Percentiles rank a stretch among this genome's conserved stretches.
These are phyloP conservation scores for Ettlia oleoabundans DNA, from an alignment of 139 green algal species.

Conservation along the genomic window DNA sequence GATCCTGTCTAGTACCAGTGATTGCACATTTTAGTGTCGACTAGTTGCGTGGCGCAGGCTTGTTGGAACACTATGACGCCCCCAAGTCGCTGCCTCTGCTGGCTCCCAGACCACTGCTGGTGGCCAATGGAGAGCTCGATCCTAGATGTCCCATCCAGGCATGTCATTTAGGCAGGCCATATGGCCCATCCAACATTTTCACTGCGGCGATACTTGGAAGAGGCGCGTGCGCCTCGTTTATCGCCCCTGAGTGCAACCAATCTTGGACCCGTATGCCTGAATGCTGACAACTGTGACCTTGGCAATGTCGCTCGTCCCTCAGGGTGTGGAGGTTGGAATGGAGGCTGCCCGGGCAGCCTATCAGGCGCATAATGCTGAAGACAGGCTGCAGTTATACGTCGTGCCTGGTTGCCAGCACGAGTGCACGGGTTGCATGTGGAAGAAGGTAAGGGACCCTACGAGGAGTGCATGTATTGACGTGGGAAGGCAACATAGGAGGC, in stretches of 20 bases:
- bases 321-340: conserved; percentile 37
- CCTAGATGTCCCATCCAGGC: conserved; percentile 50
- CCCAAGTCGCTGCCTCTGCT: conserved; percentile 54
- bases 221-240: too few species aligned
- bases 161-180: too few species aligned
- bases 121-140: conserved; percentile 63
- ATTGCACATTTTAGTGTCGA: neutral
- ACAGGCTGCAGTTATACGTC: conserved; percentile 38
- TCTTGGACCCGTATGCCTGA: neutral
- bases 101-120: conserved; percentile 62
- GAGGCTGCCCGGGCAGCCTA: conserved; percentile 18
- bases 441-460: conserved; percentile 9
- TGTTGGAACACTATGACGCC: conserved; percentile 58
- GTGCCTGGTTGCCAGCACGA: conserved; percentile 33
- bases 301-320: neutral
- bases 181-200: too few species aligned
- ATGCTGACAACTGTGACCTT: neutral
- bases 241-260: neutral
- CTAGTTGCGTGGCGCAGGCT: conserved; percentile 3
- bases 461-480: too few species aligned
- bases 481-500: too few species aligned
- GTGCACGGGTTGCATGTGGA: conserved; percentile 38
- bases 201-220: too few species aligned
- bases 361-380: neutral
- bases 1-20: too few species aligned